phyloP scores from a whole-genome alignment of 768 basidiomycete species.

The Lactarius evosmus region DNA sequence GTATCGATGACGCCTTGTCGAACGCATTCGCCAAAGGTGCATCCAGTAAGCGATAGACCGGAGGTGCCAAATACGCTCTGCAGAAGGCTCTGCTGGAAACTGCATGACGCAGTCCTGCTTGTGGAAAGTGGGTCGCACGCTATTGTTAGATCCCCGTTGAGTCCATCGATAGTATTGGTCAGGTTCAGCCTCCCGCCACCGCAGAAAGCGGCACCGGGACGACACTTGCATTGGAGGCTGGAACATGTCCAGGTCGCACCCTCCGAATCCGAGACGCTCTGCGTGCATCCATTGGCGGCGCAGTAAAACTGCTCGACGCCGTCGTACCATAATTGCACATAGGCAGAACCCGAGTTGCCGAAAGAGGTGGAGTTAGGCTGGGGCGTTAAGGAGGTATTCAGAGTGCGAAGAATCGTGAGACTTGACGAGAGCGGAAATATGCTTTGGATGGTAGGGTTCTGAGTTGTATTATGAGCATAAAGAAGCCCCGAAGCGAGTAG shows the following conservation, averaged over 20 bases:
- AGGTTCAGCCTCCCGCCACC: constrained; percentile 52
- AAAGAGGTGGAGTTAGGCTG: constrained; percentile 59
- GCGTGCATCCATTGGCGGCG: constrained; percentile 63
- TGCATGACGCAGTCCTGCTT: constrained; percentile 55
- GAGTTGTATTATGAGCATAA: neutral
- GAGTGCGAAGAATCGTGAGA: constrained; percentile 75
- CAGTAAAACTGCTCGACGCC: constrained; percentile 90
- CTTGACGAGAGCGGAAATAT: constrained; percentile 69
- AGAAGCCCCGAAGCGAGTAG: neutral
- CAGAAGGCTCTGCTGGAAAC: constrained; percentile 74
- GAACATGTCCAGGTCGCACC: constrained; percentile 67
- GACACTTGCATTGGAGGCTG: constrained; percentile 72
- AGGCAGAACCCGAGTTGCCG: constrained; percentile 50
- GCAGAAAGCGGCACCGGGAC: constrained; percentile 69
- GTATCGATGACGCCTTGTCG: constrained; percentile 72
- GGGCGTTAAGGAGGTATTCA: constrained; percentile 68
- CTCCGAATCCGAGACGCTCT: constrained; percentile 44
- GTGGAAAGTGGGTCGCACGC: constrained; percentile 53
- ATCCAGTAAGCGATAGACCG: constrained; percentile 72
- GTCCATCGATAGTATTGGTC: constrained; percentile 57
- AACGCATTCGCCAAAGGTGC: constrained; percentile 88
- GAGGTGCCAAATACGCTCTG: constrained; percentile 62
- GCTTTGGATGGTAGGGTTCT: constrained; percentile 84
- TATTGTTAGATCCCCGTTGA: constrained; percentile 64
- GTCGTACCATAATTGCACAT: constrained; percentile 72